Evolutionary conservation across 2,329 filamentous ascomycete species (phyloP).

Genomic region (Cercospora sp.): DNA sequence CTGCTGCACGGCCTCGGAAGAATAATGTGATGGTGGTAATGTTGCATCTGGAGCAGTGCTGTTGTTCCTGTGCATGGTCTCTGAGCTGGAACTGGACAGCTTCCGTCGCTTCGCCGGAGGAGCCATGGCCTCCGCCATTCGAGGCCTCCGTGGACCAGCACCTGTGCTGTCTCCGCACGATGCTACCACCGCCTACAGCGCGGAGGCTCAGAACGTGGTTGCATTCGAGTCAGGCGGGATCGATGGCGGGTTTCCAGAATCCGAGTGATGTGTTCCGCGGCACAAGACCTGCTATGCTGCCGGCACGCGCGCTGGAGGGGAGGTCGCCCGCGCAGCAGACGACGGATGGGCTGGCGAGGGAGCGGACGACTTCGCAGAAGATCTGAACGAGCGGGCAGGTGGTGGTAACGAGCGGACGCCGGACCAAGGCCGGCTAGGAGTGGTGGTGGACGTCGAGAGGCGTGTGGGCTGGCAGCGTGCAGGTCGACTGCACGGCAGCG

Average conservation of each 20-base stretch:
- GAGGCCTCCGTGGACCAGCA: neutral
- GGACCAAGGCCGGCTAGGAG: conserved; percentile 33
- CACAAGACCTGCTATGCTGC: conserved; percentile 8
- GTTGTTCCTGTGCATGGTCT: conserved; percentile 18
- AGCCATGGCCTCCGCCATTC: conserved; percentile 33
- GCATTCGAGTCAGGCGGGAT: conserved; percentile 1
- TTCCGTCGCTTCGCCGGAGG: conserved; percentile 35
- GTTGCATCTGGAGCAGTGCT: conserved; percentile 16
- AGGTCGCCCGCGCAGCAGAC: conserved; percentile 14
- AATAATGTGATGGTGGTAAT: neutral
- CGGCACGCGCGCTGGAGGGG: neutral
- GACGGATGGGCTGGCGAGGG: conserved; percentile 16
- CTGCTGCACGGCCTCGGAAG: neutral
- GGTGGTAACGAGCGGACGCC: conserved; percentile 36
- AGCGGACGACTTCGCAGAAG: conserved; percentile 33
- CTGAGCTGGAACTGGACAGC: conserved; percentile 24
- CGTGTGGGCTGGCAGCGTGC: neutral
- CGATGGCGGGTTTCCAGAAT: conserved; percentile 3
- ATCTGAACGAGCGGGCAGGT: conserved; percentile 19
- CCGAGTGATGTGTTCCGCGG: neutral
- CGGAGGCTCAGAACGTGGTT: neutral
- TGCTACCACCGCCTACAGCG: neutral
- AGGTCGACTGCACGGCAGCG: conserved; percentile 7
- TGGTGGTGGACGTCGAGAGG: conserved; percentile 1
- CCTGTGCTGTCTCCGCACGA: neutral